Percentiles rank a stretch among this genome's conserved stretches.
phyloP scores from a whole-genome alignment of 164 flowering plant genomes.

The Warburgia ugandensis region DNA sequence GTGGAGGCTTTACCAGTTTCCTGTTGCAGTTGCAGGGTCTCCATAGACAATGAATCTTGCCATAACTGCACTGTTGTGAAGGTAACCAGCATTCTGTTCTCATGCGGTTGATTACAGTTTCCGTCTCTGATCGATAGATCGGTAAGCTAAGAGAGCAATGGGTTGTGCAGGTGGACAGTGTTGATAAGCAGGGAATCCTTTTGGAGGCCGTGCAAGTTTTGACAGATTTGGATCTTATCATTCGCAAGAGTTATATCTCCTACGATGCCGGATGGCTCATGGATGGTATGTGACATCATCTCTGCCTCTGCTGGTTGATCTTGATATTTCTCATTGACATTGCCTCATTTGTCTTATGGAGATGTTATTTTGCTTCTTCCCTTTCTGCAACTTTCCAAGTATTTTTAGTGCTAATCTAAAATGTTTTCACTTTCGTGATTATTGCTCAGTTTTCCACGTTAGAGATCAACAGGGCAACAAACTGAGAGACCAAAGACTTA shows the following conservation, averaged over 20 bases:
- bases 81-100: too few relatives aligned
- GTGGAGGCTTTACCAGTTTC: too few relatives aligned
- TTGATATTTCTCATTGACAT: background rate
- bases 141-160: slow-evolving; percentile 35
- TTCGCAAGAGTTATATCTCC: slow-evolving; percentile 60
- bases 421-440: background rate
- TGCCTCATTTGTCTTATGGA: background rate
- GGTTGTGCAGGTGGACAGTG: slow-evolving; percentile 53
- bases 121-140: too few relatives aligned
- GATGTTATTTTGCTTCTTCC: background rate
- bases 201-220: slow-evolving; percentile 62
- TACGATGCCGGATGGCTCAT: slow-evolving; percentile 81
- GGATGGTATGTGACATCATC: slow-evolving; percentile 46
- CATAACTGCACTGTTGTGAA: too few relatives aligned
- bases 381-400: background rate
- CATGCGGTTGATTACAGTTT: too few relatives aligned
- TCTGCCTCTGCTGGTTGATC: too few relatives aligned
- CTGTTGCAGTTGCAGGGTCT: too few relatives aligned
- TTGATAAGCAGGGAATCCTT: slow-evolving; percentile 60
- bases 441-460: slow-evolving; percentile 62
- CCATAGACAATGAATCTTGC: too few relatives aligned
- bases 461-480: slow-evolving; percentile 57
- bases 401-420: background rate
- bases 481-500: slow-evolving; percentile 33
- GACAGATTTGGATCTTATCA: slow-evolving; percentile 55